These are phyloP conservation scores for Sutorius australiensis DNA, from an alignment of 768 basidiomycete genomes.

Conservation along the genomic window DNA sequence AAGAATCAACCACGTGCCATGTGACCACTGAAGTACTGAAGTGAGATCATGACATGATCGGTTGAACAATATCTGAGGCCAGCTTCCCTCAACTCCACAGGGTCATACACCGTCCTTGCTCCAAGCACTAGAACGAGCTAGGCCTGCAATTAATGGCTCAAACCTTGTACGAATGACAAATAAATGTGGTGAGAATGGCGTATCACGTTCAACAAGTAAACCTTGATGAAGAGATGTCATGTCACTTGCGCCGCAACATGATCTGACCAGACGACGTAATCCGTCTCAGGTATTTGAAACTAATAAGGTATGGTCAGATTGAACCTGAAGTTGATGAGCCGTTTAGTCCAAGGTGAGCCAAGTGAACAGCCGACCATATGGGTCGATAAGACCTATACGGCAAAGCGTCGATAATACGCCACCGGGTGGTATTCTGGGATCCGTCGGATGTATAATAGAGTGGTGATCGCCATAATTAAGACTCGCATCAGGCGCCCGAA, in stretches of 20 bases:
- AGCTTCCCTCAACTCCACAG: background rate
- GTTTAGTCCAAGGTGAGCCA: background rate
- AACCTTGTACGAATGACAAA: background rate
- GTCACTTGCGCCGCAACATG: background rate
- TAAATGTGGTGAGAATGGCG: background rate
- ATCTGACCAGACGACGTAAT: background rate
- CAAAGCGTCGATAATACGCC: constrained; percentile 10
- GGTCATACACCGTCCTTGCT: background rate
- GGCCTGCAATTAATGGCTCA: background rate
- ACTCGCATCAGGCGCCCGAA: background rate
- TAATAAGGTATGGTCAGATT: constrained; percentile 4
- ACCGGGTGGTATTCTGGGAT: background rate
- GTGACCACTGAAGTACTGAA: background rate
- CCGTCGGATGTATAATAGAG: background rate
- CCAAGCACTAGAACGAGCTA: background rate
- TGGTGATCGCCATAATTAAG: constrained; percentile 9
- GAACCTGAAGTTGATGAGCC: background rate
- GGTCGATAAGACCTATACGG: constrained; percentile 6
- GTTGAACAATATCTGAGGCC: background rate
- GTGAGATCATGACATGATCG: constrained; percentile 10
- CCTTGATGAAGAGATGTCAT: constrained; percentile 6
- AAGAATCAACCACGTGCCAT: background rate
- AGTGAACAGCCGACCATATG: background rate
- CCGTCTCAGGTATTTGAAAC: background rate
- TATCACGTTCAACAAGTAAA: background rate